A percentile compares a stretch with the other conserved stretches of the same genome.
These are phyloP conservation scores for Clonostachys solani DNA, from an alignment of 2,329 filamentous ascomycete genomes.

Conservation along the genomic window DNA sequence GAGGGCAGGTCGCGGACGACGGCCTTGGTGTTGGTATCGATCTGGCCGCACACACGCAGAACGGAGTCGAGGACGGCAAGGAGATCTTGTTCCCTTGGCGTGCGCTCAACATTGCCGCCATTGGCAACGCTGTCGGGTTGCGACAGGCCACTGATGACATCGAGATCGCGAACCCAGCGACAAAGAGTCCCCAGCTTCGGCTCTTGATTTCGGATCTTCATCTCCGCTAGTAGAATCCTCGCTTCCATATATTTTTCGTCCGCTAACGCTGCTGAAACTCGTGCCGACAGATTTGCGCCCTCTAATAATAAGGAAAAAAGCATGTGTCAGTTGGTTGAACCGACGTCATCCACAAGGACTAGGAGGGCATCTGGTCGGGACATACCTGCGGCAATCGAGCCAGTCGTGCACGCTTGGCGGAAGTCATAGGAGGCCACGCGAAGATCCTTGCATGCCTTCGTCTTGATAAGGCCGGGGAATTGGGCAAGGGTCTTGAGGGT, in stretches of 20 bases:
- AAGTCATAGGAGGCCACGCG: slow-evolving; percentile 66
- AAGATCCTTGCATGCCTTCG: slow-evolving; percentile 63
- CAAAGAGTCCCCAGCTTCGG: slow-evolving; percentile 67
- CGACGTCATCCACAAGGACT: not conserved
- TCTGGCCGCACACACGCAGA: slow-evolving; percentile 57
- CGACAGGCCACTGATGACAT: slow-evolving; percentile 63
- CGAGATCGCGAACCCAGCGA: slow-evolving; percentile 68
- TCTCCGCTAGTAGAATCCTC: slow-evolving; percentile 61
- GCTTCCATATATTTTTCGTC: slow-evolving; percentile 65
- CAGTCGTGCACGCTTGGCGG: slow-evolving; percentile 63
- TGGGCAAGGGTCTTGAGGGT: slow-evolving; percentile 54
- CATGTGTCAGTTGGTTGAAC: not conserved
- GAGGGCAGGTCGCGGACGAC: slow-evolving; percentile 18
- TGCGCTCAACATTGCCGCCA: slow-evolving; percentile 27
- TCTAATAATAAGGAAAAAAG: slow-evolving; percentile 18
- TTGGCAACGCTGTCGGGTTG: slow-evolving; percentile 35
- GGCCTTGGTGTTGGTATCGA: slow-evolving; percentile 34
- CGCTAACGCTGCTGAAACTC: slow-evolving; percentile 60
- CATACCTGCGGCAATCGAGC: slow-evolving; percentile 35
- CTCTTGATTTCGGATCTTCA: slow-evolving; percentile 61
- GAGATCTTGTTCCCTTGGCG: slow-evolving; percentile 45
- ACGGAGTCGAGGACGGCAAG: slow-evolving; percentile 61
- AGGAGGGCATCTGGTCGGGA: not conserved
- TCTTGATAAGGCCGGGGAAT: slow-evolving; percentile 61
- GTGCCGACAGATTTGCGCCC: slow-evolving; percentile 60